A percentile compares a stretch with the other conserved stretches of the same genome.
Evolutionary conservation across 169 alveolate genomes (phyloP).

Genomic region (Plasmodium chabaudi): DNA sequence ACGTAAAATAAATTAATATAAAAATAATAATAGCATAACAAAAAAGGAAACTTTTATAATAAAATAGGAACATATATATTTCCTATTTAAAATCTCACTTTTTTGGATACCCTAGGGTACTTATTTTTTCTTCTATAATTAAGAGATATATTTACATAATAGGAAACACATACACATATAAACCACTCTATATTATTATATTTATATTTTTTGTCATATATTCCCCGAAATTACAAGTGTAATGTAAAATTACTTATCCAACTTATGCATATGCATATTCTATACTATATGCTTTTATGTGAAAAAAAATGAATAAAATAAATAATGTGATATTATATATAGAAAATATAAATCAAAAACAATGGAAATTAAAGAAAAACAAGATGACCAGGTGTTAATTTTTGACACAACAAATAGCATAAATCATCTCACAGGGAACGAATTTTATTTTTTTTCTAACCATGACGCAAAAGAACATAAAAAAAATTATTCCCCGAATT

Average conservation of each 20-base stretch:
- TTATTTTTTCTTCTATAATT: neutral
- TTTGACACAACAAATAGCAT: constrained; percentile 50
- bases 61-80: neutral
- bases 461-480: constrained; percentile 32
- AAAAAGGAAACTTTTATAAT: no score
- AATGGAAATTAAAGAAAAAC: constrained; percentile 39
- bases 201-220: neutral
- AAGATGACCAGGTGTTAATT: constrained; percentile 24
- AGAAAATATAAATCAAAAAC: neutral
- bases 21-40: no score
- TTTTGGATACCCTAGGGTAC: neutral
- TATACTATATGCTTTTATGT: neutral
- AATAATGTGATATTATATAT: constrained; percentile 10
- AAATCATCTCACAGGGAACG: constrained; percentile 73
- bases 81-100: neutral
- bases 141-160: neutral
- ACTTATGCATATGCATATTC: neutral
- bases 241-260: neutral
- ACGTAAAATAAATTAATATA: no score
- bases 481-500: constrained; percentile 1
- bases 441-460: constrained; percentile 69
- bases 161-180: neutral
- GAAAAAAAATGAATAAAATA: constrained; percentile 15
- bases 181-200: neutral
- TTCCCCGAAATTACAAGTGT: neutral